Percentiles rank a stretch among this genome's conserved stretches.
Evolutionary conservation across 805 yeast genomes (phyloP).

Genomic region (Vanderwaltozyma yarrowii): DNA sequence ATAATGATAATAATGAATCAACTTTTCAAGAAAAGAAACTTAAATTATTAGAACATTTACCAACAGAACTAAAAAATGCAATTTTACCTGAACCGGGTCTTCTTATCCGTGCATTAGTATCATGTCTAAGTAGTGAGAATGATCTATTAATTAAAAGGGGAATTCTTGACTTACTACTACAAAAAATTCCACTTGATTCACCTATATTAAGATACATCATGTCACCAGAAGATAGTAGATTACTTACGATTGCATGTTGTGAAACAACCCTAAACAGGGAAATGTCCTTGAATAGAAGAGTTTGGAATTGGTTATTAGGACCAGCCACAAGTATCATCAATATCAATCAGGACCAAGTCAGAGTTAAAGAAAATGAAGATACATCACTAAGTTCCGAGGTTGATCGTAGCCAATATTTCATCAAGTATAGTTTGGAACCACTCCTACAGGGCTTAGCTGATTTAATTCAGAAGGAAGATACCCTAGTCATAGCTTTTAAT

Average conservation of each 20-base stretch:
- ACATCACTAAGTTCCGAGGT: neutral
- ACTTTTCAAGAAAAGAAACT: neutral
- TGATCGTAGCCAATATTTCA: constrained; percentile 41
- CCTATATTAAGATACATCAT: constrained; percentile 41
- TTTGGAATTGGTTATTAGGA: constrained; percentile 90
- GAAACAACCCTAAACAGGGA: constrained; percentile 68
- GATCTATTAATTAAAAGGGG: constrained; percentile 75
- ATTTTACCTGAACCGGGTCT: constrained; percentile 72
- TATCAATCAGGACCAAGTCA: neutral
- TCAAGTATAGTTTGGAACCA: constrained; percentile 40
- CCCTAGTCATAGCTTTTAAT: constrained; percentile 41
- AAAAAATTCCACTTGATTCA: constrained; percentile 57
- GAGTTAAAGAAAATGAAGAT: constrained; percentile 25
- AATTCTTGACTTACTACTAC: constrained; percentile 66
- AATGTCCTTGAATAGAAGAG: constrained; percentile 87
- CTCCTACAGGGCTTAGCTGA: constrained; percentile 45
- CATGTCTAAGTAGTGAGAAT: constrained; percentile 56
- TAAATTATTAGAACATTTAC: constrained; percentile 35
- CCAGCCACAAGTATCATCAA: constrained; percentile 30
- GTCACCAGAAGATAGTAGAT: constrained; percentile 42
- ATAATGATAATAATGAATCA: neutral
- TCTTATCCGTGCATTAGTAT: constrained; percentile 59
- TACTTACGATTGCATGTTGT: constrained; percentile 53
- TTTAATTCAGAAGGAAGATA: constrained; percentile 30
- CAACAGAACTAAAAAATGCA: constrained; percentile 46